These are phyloP conservation scores for Fusarium foetens DNA, from an alignment of 2,329 filamentous ascomycete species.

Conservation along the genomic window DNA sequence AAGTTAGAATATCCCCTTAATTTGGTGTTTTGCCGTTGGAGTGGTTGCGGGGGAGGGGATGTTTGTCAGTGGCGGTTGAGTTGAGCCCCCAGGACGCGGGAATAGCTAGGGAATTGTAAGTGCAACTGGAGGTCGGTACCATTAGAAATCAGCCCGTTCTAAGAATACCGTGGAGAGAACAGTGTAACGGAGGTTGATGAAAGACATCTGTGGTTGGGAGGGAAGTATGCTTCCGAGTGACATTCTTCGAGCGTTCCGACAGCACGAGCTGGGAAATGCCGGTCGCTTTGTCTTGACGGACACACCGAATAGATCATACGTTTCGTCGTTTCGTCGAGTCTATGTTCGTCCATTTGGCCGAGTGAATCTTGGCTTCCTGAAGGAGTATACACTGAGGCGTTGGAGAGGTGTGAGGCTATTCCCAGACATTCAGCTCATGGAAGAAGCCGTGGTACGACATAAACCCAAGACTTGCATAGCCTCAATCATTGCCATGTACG, in stretches of 20 bases:
- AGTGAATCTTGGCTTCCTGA: slow-evolving; percentile 1
- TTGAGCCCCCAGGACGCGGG: background rate
- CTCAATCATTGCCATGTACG: background rate
- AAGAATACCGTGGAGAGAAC: background rate
- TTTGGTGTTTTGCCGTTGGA: background rate
- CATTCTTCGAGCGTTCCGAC: background rate
- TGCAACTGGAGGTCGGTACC: background rate
- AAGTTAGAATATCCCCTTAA: background rate
- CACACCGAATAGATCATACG: background rate
- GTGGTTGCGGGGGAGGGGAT: background rate
- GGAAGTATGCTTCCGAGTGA: background rate
- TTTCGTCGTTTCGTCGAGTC: background rate
- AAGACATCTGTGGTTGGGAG: background rate
- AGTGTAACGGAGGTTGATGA: background rate
- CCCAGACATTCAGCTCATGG: background rate
- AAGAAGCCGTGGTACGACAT: background rate
- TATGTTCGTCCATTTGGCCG: background rate
- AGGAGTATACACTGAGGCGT: background rate
- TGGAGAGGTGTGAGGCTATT: background rate
- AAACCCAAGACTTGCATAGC: background rate
- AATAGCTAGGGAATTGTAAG: background rate
- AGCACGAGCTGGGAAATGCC: background rate
- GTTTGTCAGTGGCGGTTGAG: background rate
- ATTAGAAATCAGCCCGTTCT: background rate
- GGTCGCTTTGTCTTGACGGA: background rate